Evolutionary conservation across 2,329 filamentous ascomycete genomes (phyloP), one percentile per base, ranked within the genome.

Genomic region (Sporothrix phasma): DNA sequence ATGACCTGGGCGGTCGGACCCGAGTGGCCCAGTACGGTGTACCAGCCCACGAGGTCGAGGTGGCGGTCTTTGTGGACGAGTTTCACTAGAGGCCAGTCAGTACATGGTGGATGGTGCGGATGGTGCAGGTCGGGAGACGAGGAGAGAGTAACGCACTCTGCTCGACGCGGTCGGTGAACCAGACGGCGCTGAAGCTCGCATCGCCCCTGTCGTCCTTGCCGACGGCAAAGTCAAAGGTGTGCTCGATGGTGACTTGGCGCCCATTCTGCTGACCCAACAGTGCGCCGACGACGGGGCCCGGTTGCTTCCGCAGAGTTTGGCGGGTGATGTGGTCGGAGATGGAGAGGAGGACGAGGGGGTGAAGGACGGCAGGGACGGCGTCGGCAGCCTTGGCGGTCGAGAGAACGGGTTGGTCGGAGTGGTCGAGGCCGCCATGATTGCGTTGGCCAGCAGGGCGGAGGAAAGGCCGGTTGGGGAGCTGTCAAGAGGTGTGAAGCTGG

Each of bases 241-340:
- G 88, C 74, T 97, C 93, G 69, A 97, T 87, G 10, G 90, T 96
- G 70, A 97, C 88, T 71, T 93, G 87, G 64, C 91, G 88, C 22
- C 93, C 93, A 79, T 91, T 89, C 70, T 97, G 92, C 72, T 94
- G 90, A 17, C 94, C 94, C 5, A 99, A 77, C n/a, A 99, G 81
- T 61, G 88, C 92, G 64, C 94, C 94, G 3, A 93, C 84, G 19
- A 97, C 83, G 17, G 92, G 91, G 0, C 89, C 89, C 19, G 79
- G 74, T 70, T 92, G 87, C 61, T 85, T 79, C 65, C 94, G 86
- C 64, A 96, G 82, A 1, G 88, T 90, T 75, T 96, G 92, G 66
- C 94, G 86, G 65, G 93, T 96, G 74, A 97, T 92, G 75, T 96
- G 95, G 76, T 99, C 94, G 70, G 93, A 96, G 71, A 99, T 94